These are phyloP conservation scores for Aureobasidium pullulans DNA, from an alignment of 2,329 filamentous ascomycete genomes.

Conservation along the genomic window DNA sequence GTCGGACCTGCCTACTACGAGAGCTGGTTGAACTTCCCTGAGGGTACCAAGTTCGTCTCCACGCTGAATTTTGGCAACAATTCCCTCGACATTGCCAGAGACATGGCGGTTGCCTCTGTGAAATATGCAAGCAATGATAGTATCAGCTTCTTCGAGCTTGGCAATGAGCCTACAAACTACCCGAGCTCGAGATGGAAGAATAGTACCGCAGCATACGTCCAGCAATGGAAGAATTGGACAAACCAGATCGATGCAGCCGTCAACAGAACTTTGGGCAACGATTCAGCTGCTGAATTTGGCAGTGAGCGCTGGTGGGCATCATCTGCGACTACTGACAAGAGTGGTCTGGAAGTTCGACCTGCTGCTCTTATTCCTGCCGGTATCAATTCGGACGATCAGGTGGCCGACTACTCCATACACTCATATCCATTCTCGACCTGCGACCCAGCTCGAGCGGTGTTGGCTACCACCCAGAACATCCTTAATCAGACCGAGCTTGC, in stretches of 20 bases:
- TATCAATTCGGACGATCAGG: conserved; percentile 21
- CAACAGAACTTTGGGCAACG: conserved; percentile 8
- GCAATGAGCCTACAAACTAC: conserved; percentile 27
- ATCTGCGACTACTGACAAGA: conserved; percentile 24
- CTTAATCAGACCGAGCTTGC: conserved; percentile 24
- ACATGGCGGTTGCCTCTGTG: conserved; percentile 24
- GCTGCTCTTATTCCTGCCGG: conserved; percentile 24
- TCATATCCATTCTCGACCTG: conserved; percentile 26
- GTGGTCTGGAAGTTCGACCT: conserved; percentile 22
- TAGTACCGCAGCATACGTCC: conserved; percentile 22
- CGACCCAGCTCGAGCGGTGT: conserved; percentile 20
- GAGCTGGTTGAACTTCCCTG: conserved; percentile 26
- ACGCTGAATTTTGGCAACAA: conserved; percentile 26
- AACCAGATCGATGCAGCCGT: conserved; percentile 22
- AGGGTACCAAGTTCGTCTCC: conserved; percentile 23
- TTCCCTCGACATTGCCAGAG: conserved; percentile 22
- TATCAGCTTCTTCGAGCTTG: conserved; percentile 24
- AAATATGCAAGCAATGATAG: conserved; percentile 20
- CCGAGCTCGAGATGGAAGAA: conserved; percentile 20
- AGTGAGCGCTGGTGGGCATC: conserved; percentile 24
- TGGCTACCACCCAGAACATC: conserved; percentile 23
- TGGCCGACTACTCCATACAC: conserved; percentile 25
- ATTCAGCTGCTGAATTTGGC: conserved; percentile 6
- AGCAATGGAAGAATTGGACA: conserved; percentile 26
- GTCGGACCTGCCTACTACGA: conserved; percentile 25